Percentiles rank a stretch among this genome's conserved stretches.
Conservation (phyloP, 352 stramenopile genomes). For the Aphanomyces stellatus region DNA sequence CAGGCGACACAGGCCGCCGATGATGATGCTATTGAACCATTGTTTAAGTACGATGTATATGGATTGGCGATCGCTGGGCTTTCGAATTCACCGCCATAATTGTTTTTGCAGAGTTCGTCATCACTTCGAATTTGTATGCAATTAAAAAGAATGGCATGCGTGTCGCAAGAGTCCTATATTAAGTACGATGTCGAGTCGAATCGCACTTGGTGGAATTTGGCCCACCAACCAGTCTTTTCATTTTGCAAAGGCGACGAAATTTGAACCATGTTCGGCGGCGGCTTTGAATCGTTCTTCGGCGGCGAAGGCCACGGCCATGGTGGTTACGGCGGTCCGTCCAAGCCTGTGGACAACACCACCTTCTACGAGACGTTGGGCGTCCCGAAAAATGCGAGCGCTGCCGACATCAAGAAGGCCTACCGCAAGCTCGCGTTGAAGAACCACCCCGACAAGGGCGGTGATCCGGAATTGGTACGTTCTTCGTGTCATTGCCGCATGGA, state of each 20-base stretch:
- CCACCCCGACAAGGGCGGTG: conserved; percentile 98
- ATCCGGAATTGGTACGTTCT: conserved; percentile 75
- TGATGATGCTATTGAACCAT: too few relatives aligned
- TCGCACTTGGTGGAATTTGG: conserved; percentile 4
- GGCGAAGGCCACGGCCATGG: conserved; percentile 28
- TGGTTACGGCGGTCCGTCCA: conserved; percentile 26
- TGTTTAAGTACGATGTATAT: too few relatives aligned
- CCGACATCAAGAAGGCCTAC: conserved; percentile 88
- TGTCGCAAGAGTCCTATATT: background rate
- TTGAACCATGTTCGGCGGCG: conserved; percentile 62
- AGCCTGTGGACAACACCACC: conserved; percentile 80
- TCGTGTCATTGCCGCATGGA: background rate
- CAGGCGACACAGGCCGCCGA: too few relatives aligned
- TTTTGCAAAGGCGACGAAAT: background rate
- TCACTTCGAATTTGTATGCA: background rate
- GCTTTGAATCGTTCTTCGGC: conserved; percentile 83
- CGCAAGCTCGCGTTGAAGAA: conserved; percentile 89
- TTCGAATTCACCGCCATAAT: background rate
- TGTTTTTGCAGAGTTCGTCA: background rate
- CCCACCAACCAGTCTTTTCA: conserved; percentile 15
- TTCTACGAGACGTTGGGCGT: conserved; percentile 85
- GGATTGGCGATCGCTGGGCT: too few relatives aligned
- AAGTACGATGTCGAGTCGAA: background rate
- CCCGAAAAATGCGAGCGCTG: conserved; percentile 65
- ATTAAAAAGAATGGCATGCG: background rate